A percentile compares a stretch with the other conserved stretches of the same genome.
Conservation (phyloP, 2,329 filamentous ascomycete species). For the Ophiostoma australiae region DNA sequence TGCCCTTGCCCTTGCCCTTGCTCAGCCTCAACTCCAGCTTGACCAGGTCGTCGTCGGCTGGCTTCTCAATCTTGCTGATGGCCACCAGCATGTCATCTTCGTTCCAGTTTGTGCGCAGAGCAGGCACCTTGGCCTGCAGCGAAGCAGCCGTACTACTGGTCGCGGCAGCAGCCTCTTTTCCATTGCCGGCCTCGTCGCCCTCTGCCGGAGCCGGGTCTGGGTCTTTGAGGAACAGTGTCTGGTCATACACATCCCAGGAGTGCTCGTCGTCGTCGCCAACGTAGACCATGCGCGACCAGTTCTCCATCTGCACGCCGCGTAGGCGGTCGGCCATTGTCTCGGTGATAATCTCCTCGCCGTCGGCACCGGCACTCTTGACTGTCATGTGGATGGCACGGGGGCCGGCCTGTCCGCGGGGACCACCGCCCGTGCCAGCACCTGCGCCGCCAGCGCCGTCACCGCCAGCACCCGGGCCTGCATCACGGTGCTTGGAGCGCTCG, state of each 20-base stretch:
- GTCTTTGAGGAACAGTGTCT: slow-evolving; percentile 58
- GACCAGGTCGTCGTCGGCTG: background rate
- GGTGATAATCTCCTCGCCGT: slow-evolving; percentile 52
- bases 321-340: slow-evolving; percentile 73
- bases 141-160: slow-evolving; percentile 32
- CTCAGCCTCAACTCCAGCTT: background rate
- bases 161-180: slow-evolving; percentile 28
- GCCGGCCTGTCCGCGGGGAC: slow-evolving; percentile 39
- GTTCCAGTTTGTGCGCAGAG: slow-evolving; percentile 41
- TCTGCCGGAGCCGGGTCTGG: slow-evolving; percentile 22
- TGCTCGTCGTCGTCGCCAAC: slow-evolving; percentile 72
- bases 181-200: slow-evolving; percentile 30
- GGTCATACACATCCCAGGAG: slow-evolving; percentile 71
- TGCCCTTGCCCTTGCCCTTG: slow-evolving; percentile 27
- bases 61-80: slow-evolving; percentile 40
- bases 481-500: slow-evolving; percentile 42
- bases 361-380: slow-evolving; percentile 69
- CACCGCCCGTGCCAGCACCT: background rate
- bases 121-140: slow-evolving; percentile 35
- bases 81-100: slow-evolving; percentile 44
- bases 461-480: slow-evolving; percentile 28
- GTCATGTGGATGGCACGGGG: slow-evolving; percentile 81
- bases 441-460: slow-evolving; percentile 30
- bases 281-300: slow-evolving; percentile 75
- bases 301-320: slow-evolving; percentile 71